Conservation (phyloP, 1,284 basidiomycete species). For the Leccinum laetum region DNA sequence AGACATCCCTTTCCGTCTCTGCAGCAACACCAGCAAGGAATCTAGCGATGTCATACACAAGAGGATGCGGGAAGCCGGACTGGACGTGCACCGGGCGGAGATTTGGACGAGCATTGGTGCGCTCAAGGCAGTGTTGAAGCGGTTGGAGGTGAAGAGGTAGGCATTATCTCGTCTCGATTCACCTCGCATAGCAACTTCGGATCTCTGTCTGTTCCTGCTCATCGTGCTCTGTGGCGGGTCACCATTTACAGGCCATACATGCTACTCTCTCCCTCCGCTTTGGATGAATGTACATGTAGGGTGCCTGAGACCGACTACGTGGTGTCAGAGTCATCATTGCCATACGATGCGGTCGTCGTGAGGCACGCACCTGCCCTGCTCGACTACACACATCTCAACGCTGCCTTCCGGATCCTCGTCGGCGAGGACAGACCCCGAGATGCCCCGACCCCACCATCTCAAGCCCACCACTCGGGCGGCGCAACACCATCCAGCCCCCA, state of each 20-base stretch:
- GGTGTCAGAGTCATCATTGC: neutral
- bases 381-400: slow-evolving; percentile 58
- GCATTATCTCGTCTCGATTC: neutral
- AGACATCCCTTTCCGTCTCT: slow-evolving; percentile 58
- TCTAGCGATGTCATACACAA: slow-evolving; percentile 44
- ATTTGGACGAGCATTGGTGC: slow-evolving; percentile 67
- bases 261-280: too few species aligned
- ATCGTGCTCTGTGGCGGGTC: too few species aligned
- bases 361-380: slow-evolving; percentile 42
- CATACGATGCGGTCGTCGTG: slow-evolving; percentile 65
- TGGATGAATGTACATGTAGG: too few species aligned
- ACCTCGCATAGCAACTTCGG: neutral
- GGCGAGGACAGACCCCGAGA: neutral
- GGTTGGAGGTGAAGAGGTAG: slow-evolving; percentile 44
- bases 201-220: neutral
- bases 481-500: neutral
- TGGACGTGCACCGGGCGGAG: slow-evolving; percentile 38
- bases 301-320: too few species aligned
- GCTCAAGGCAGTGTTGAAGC: slow-evolving; percentile 46
- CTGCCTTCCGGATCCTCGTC: slow-evolving; percentile 65
- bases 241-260: too few species aligned
- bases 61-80: slow-evolving; percentile 49
- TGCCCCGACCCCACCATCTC: too few species aligned
- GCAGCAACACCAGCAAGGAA: slow-evolving; percentile 62
- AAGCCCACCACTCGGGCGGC: too few species aligned